Base-by-base conservation (phyloP, 2,329 filamentous ascomycete species). In the Biscogniauxia sp. region DNA sequence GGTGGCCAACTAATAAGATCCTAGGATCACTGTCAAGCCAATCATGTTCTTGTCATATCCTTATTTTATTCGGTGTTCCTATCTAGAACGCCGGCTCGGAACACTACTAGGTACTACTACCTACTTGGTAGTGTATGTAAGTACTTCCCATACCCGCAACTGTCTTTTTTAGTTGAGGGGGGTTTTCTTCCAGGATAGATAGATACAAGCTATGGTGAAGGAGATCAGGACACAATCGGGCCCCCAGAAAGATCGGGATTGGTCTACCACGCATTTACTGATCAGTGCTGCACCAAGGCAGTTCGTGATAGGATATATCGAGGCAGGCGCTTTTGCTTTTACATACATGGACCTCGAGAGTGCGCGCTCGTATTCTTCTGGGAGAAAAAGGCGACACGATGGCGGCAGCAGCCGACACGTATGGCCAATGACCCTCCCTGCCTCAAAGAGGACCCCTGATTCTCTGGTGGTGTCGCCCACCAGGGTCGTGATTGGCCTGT, bases 391-490 rank as follows among this genome's bases (percentile, higher is more conserved):
- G 20, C 55, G 58, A 55, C 57, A 61, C 59, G 55, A 57, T 51
- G 53, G 59, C 57, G 56, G 55, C 53, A 59, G 56, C 59, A 49
- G 61, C 37, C 54, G 57, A 62, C 64, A 66, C 63, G 56, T 60
- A 64, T 62, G 62, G 57, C 58, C 61, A 66, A 66, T 61, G 59
- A 62, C 57, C 59, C 67, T 68, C 68, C 68, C 68, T 70, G 67
- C 69, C 64, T 70, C 67, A 64, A 68, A 64, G 64, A 62, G 57
- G 65, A 69, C 68, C 69, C 69, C 69, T 70, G 66, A 68, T 70
- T 59, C 50, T 53, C 61, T 61, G 51, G 32, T 57, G 66, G 58
- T 62, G 52, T 58, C 54, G 57, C 63, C 54, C 61, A 55, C 59
- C 58, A 57, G 58, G 37, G 49, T 53, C 53, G 55, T 65, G 63